Evolutionary conservation across 1,284 basidiomycete species (phyloP), one percentile per base, ranked within the genome.

Genomic region (Trichosporon sp.): DNA sequence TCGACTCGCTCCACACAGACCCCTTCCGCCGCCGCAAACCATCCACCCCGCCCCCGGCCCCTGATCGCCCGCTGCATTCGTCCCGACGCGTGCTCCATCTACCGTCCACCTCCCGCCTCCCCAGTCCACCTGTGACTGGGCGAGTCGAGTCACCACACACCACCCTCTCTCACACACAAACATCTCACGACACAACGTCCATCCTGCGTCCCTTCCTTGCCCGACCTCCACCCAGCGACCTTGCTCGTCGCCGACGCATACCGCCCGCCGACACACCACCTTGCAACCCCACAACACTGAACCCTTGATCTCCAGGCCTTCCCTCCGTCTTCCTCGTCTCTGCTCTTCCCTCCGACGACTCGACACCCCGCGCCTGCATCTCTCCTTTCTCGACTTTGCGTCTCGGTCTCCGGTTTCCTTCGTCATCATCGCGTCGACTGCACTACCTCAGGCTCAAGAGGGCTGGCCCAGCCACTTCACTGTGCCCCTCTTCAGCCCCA

Each of bases 1-100:
- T 25, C 25, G 7, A 7, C 27, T 31, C 27, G 31, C 56, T 12
- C 3, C 53, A 58, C 53, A 31, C 53, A n/a, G 27, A 29, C 21
- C 27, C 15, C 18, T 23, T 18, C 56, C 18, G 56, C 29, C 27
- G 27, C 56, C 56, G 56, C 56, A 29, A 7, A 2, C 27, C 42
- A 44, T 44, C 53, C 53, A 13, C 29, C 44, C 44, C 9, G n/a
- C 21, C 44, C 44, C 21, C 56, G 27, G 53, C 53, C 56, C 56
- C 56, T 60, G 56, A 60, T 60, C 56, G 56, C 56, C 56, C 56
- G 18, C 56, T 60, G 56, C 56, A 60, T 32, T 31, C 47, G 47
- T 21, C 21, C 47, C 47, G 23, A 25, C 47, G 47, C 47, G 47
- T 25, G 2, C 23, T 25, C 47, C 47, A 51, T 51, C 21, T n/a